Evolutionary conservation across 306 rosid species (phyloP).

Genomic region (Fragaria ananassa): DNA sequence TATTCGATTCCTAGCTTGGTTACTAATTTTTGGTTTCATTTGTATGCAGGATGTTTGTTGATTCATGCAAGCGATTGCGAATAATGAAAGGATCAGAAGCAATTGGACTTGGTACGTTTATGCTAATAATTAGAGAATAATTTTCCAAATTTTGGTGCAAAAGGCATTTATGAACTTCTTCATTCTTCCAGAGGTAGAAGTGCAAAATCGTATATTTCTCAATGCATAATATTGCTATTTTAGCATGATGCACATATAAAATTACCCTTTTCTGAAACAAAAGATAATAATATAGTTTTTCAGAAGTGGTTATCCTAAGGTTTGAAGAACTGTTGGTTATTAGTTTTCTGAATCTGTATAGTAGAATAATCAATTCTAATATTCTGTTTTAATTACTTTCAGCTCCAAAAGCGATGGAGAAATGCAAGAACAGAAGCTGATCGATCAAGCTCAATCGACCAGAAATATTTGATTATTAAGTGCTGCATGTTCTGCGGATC

Average conservation of each 20-base stretch:
- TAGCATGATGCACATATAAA: background rate
- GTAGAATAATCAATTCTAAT: background rate
- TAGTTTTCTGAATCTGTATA: background rate
- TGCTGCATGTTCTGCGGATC: slow-evolving; percentile 13
- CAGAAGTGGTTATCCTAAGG: background rate
- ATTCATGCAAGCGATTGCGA: slow-evolving; percentile 95
- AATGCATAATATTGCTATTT: background rate
- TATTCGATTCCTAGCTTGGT: background rate
- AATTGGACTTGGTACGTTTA: slow-evolving; percentile 79
- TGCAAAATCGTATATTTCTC: background rate
- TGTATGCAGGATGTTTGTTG: slow-evolving; percentile 84
- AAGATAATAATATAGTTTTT: background rate
- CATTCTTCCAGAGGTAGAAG: background rate
- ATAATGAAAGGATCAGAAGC: slow-evolving; percentile 99
- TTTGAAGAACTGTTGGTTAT: background rate
- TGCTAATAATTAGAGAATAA: background rate
- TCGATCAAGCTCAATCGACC: background rate
- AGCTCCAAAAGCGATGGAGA: slow-evolving; percentile 99
- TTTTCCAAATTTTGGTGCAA: background rate
- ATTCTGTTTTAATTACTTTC: slow-evolving; percentile 27
- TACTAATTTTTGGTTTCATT: background rate
- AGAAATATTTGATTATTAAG: background rate
- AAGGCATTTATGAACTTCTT: background rate
- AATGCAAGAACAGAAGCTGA: slow-evolving; percentile 98
- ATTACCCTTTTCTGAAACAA: background rate